These are phyloP conservation scores for Vitis cinerea DNA, from an alignment of 164 flowering plant genomes.

Conservation along the genomic window DNA sequence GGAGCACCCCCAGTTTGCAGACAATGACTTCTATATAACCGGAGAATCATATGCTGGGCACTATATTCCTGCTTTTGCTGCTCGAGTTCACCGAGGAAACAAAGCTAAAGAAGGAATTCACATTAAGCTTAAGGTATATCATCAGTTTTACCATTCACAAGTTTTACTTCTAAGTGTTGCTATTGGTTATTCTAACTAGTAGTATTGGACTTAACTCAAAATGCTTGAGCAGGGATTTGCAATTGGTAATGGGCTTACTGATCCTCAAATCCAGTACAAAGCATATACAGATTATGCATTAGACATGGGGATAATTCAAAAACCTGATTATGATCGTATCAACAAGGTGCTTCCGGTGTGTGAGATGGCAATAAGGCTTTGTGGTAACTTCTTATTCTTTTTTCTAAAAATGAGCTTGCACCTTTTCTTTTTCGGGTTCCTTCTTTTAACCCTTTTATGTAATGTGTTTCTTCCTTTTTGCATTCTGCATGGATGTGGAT, in stretches of 20 bases:
- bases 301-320: constrained; percentile 56
- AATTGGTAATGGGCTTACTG: constrained; percentile 80
- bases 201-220: background rate
- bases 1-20: constrained; percentile 60
- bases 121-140: constrained; percentile 58
- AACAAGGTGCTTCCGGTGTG: constrained; percentile 47
- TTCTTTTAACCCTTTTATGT: background rate
- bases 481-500: background rate
- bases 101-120: constrained; percentile 64
- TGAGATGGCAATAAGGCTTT: constrained; percentile 50
- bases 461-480: background rate
- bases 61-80: constrained; percentile 81
- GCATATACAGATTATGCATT: constrained; percentile 72
- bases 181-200: background rate
- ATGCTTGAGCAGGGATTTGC: constrained; percentile 63
- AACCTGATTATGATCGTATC: constrained; percentile 39
- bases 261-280: constrained; percentile 69
- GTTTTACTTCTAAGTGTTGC: background rate
- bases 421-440: background rate
- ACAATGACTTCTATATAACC: constrained; percentile 70
- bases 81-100: constrained; percentile 69
- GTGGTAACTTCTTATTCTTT: constrained; percentile 38
- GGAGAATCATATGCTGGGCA: constrained; percentile 92
- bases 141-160: background rate
- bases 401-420: background rate